Percentiles rank a stretch among this genome's conserved stretches.
phyloP scores from a whole-genome alignment of 495 filamentous ascomycete genomes.

The Paragyromitra xinjiangensis region DNA sequence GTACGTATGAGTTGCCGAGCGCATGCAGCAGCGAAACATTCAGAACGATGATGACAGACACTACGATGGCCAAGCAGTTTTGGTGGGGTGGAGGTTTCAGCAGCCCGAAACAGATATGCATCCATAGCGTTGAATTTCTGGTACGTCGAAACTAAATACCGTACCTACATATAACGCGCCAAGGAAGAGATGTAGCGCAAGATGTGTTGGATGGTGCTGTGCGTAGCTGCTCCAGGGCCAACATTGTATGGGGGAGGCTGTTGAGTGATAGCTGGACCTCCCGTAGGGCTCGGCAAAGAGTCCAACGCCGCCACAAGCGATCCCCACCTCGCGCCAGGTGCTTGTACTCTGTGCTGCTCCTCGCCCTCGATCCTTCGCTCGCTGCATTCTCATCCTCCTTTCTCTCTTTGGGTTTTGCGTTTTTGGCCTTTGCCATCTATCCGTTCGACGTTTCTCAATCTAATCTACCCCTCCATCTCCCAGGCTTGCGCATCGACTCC shows the following conservation, averaged over 20 bases:
- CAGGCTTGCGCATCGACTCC: slow-evolving; percentile 32
- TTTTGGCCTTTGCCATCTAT: slow-evolving; percentile 37
- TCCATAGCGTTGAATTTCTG: slow-evolving; percentile 32
- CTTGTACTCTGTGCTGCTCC: slow-evolving; percentile 33
- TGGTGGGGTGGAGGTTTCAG: slow-evolving; percentile 49
- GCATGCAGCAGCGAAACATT: slow-evolving; percentile 51
- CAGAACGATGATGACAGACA: slow-evolving; percentile 49
- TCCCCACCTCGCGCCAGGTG: slow-evolving; percentile 46
- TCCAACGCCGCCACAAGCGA: slow-evolving; percentile 43
- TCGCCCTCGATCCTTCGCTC: slow-evolving; percentile 24
- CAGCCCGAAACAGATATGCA: slow-evolving; percentile 45
- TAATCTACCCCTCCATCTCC: slow-evolving; percentile 51
- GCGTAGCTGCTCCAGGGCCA: slow-evolving; percentile 24
- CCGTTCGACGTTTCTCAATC: slow-evolving; percentile 44
- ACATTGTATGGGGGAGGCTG: slow-evolving; percentile 35
- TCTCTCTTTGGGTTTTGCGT: slow-evolving; percentile 22
- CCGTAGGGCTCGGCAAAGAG: slow-evolving; percentile 46
- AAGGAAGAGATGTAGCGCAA: slow-evolving; percentile 45
- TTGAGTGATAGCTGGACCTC: slow-evolving; percentile 37
- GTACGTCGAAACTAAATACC: slow-evolving; percentile 32
- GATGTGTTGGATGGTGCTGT: slow-evolving; percentile 39
- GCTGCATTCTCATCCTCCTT: slow-evolving; percentile 35
- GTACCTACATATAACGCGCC: slow-evolving; percentile 45
- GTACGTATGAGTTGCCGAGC: slow-evolving; percentile 36
- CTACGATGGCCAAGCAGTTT: slow-evolving; percentile 25